Evolutionary conservation across 1,284 basidiomycete genomes (phyloP), one percentile per base, ranked within the genome.

Genomic region (Cutaneotrichosporon cutaneum): DNA sequence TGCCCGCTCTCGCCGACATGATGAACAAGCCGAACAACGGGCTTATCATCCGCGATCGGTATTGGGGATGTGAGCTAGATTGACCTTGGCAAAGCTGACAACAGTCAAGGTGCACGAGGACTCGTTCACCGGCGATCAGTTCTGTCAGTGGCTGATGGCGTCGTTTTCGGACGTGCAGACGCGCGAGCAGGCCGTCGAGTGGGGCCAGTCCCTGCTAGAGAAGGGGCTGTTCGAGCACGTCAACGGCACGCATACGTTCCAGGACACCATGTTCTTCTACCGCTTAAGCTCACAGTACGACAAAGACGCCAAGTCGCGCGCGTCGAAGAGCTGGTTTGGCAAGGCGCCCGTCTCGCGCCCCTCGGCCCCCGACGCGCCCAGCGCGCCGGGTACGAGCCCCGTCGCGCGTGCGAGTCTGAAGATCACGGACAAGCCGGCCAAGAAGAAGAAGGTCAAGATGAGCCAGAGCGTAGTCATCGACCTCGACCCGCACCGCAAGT

Each of bases 381-480:
- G 66, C 44, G 64, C 62, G 10, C 60, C 60, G 0, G 59, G 55
- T 14, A 51, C 59, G 1, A 54, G 54, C 16, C 56, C 59, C 4
- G 48, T 54, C 5, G 53, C 56, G 5, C 52, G 59, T 2, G 56
- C 56, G 11, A 56, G 47, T 44, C 35, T 54, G 16, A 55, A 58
- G 36, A 50, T 67, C 35, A 58, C 60, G 14, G 63, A 64, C 45
- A 61, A 65, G 68, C 52, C 68, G 32, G 45, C 80, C 54, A 87
- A 83, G 75, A 90, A 87, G 71, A 84, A 85, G 39, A 82, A 91
- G 30, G 87, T 93, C 62, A 71, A 72, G 56, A 82, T 96, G 68
- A 92, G 89, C 71, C 89, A 94, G 74, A 90, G 86, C 32, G 89
- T 90, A 83, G 85, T 92, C 35, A 88, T 94, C 64, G 92, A 95